Evolutionary conservation across 805 yeast genomes (phyloP).

Genomic region (Torulaspora microellipsoides): DNA sequence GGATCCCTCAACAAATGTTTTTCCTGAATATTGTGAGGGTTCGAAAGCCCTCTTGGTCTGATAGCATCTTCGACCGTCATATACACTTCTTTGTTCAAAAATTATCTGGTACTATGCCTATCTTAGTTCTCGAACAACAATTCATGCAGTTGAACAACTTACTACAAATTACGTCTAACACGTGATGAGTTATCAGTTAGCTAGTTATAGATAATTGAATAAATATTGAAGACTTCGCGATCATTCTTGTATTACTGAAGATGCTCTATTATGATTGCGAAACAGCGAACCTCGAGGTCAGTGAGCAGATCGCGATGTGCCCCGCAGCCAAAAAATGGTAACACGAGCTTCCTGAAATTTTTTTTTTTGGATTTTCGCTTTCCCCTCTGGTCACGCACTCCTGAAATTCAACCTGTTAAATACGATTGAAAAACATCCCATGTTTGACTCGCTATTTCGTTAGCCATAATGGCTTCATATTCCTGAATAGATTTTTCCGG

Average conservation of each 20-base stretch:
- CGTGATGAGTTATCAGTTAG: too few relatives aligned
- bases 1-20: constrained; percentile 48
- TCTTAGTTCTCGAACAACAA: too few relatives aligned
- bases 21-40: constrained; percentile 21
- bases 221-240: too few relatives aligned
- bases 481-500: constrained; percentile 6
- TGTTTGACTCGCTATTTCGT: constrained; percentile 6
- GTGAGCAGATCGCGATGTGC: not conserved
- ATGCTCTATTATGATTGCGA: too few relatives aligned
- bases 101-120: too few relatives aligned
- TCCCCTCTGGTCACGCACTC: too few relatives aligned
- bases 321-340: not conserved
- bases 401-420: too few relatives aligned
- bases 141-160: too few relatives aligned
- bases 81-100: too few relatives aligned
- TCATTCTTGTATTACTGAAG: too few relatives aligned
- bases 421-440: not conserved
- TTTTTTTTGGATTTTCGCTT: not conserved
- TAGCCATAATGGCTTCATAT: constrained; percentile 5
- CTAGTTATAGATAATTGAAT: too few relatives aligned
- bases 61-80: constrained; percentile 10
- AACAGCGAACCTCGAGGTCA: not conserved
- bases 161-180: not conserved
- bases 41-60: constrained; percentile 10
- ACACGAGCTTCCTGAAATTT: not conserved